Base-by-base conservation (phyloP, 2,329 filamentous ascomycete genomes). In the Aspergillus transmontanensis region DNA sequence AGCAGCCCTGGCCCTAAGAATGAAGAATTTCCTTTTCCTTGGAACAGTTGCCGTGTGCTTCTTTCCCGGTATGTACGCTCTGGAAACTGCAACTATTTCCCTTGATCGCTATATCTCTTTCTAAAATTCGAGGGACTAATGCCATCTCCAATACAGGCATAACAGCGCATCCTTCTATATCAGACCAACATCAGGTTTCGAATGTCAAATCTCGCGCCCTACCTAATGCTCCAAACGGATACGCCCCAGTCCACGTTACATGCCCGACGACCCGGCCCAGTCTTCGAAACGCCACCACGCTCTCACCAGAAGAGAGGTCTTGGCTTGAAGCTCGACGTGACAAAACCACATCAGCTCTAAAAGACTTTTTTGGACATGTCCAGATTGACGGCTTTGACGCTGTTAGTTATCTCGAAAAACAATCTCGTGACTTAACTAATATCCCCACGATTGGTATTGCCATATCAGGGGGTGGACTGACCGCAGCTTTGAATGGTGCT, bases 401-500 rank as follows among this genome's bases (percentile, higher is more conserved):
- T 19, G 82, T 82, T 1, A 75, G 80, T 2, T 97, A 94, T 75
- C 87, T 97, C 70, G 83, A 88, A 60, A 79, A 79, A 2, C 77
- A 86, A 64, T 78, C 78, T 26, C 78, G 80, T 64, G 89, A 90
- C 75, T 80, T 80, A 1, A 82, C 83, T 14, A 81, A 82, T 2
- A 69, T 90, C 23, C 89, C 89, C 0, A 91, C 90, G 69, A 88
- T 96, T 65, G 93, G 84, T n/a, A 86, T 96, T 66, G 91, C 93
- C 14, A 82, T 91, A 51, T 95, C 92, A 0, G 93, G 93, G 14
- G 93, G 93, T 75, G 93, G 93, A 41, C 96, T 95, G 76, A 85
- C 93, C 65, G 92, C 93, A 16, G 83, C 96, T 80, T 82, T 94
- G 81, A 94, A 91, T 73, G 92, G 92, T 55, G 93, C 90, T n/a